Percentiles rank a stretch among this genome's conserved stretches.
Conservation (phyloP, 1,284 basidiomycete species). For the Ustilago loliicola region DNA sequence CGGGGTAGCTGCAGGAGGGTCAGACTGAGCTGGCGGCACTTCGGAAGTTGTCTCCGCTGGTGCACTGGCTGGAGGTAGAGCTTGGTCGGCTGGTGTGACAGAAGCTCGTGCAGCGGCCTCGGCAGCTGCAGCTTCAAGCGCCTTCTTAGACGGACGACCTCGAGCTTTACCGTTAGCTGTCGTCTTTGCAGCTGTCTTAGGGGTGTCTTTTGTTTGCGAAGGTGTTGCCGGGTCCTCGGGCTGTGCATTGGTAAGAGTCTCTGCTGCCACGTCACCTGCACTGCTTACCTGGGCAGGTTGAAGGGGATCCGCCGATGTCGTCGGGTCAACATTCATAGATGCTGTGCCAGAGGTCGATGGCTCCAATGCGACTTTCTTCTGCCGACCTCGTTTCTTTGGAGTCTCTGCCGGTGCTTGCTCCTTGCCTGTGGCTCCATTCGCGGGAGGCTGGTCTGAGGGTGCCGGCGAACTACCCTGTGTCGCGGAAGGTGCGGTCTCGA, state of each 20-base stretch:
- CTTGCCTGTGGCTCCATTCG: background rate
- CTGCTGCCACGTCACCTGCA: background rate
- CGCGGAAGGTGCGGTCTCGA: background rate
- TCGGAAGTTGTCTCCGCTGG: slow-evolving; percentile 2
- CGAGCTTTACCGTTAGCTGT: slow-evolving; percentile 8
- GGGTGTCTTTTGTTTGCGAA: background rate
- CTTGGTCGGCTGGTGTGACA: background rate
- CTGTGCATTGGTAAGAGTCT: background rate
- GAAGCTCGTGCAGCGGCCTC: background rate
- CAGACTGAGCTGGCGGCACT: background rate
- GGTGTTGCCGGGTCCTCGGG: background rate
- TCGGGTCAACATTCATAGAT: background rate
- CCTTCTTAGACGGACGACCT: slow-evolving; percentile 22
- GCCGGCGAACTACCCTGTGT: background rate
- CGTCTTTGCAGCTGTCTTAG: background rate
- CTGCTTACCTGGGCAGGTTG: background rate
- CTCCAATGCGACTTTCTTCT: slow-evolving; percentile 11
- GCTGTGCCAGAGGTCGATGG: background rate
- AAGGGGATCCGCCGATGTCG: background rate
- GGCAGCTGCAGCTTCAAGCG: background rate
- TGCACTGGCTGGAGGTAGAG: background rate
- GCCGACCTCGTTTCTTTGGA: slow-evolving; percentile 6
- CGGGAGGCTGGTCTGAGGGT: background rate
- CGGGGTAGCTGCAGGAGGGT: background rate
- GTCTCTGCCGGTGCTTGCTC: slow-evolving; percentile 13